Conservation (phyloP, 176 grass and related monocot species). For the Echinochloa phyllopogon region DNA sequence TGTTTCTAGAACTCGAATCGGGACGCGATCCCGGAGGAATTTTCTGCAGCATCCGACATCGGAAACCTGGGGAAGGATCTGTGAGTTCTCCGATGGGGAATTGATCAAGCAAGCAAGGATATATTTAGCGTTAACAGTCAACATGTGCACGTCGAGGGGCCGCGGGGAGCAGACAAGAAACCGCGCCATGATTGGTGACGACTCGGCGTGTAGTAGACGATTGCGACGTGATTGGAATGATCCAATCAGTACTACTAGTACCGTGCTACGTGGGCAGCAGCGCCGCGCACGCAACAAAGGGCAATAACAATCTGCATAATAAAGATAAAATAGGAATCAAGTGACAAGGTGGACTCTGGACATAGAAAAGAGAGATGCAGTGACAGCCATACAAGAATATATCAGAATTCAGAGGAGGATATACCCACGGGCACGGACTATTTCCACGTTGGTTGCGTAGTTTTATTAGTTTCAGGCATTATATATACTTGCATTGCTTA, state of each 20-base stretch:
- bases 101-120: neutral
- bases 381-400: neutral
- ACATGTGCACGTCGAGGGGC: neutral
- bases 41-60: neutral
- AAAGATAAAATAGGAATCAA: neutral
- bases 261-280: no score
- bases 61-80: neutral
- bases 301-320: neutral
- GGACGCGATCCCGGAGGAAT: neutral
- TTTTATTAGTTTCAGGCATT: no score
- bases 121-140: slow-evolving; percentile 10
- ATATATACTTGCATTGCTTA: no score
- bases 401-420: neutral
- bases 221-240: slow-evolving; percentile 9
- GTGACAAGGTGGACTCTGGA: neutral
- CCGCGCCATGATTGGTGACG: slow-evolving; percentile 7
- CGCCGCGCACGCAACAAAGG: neutral
- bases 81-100: neutral
- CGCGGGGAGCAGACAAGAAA: neutral
- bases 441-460: no score
- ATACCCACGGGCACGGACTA: neutral
- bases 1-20: neutral
- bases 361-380: neutral
- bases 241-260: neutral
- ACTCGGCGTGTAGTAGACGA: neutral